Evolutionary conservation across 192 early-diverging fungal genomes (phyloP).

Genomic region (Chytriomyces sp.): DNA sequence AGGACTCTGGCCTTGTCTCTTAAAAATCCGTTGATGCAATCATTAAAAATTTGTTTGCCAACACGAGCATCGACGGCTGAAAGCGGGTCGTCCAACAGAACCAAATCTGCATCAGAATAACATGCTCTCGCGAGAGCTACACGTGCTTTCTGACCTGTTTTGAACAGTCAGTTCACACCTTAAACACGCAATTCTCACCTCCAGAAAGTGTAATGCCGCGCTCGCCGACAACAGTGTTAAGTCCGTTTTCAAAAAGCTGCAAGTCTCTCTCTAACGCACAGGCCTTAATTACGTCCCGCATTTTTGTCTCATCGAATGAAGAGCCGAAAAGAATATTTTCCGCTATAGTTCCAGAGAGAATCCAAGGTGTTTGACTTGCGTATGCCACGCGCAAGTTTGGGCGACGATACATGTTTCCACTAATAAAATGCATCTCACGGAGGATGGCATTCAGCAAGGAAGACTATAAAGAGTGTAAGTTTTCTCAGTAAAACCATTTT

Average conservation of each 20-base stretch:
- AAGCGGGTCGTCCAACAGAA: conserved; percentile 48
- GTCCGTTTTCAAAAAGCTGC: conserved; percentile 29
- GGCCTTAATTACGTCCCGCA: conserved; percentile 11
- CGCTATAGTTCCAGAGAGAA: conserved; percentile 35
- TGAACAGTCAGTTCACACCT: background rate
- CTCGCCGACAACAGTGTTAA: conserved; percentile 48
- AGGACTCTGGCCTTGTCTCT: conserved; percentile 42
- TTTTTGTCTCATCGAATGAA: conserved; percentile 6
- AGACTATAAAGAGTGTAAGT: conserved; percentile 5
- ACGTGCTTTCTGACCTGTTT: conserved; percentile 43
- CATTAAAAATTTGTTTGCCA: conserved; percentile 31
- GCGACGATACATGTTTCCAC: conserved; percentile 1
- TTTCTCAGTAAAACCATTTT: conserved; percentile 58
- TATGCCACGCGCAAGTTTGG: conserved; percentile 34
- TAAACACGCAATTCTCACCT: background rate
- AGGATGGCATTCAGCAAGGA: conserved; percentile 41
- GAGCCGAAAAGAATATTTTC: conserved; percentile 43
- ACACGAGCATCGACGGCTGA: conserved; percentile 48
- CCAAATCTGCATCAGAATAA: conserved; percentile 46
- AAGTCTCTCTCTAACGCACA: conserved; percentile 41
- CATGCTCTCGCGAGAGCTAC: conserved; percentile 47
- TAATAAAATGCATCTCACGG: conserved; percentile 35
- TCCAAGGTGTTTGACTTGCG: conserved; percentile 42
- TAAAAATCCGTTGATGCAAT: conserved; percentile 33
- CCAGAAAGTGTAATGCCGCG: conserved; percentile 44